These are phyloP conservation scores for Flaveria ramosissima DNA, from an alignment of 129 eudicot genomes.

Conservation along the genomic window DNA sequence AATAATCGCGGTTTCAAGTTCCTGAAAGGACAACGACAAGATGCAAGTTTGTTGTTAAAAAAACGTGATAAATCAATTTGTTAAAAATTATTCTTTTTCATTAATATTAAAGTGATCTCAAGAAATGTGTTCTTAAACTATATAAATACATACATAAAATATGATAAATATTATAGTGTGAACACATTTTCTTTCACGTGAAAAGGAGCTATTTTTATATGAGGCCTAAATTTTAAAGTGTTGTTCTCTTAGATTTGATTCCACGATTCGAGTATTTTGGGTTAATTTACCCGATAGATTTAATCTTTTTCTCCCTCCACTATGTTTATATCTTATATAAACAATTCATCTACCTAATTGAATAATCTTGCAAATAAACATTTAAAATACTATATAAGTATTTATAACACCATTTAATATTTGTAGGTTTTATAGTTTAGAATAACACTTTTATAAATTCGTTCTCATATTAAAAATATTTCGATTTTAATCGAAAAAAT, in stretches of 20 bases:
- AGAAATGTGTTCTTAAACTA: neutral
- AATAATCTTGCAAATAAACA: neutral
- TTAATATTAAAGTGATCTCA: too few relatives aligned
- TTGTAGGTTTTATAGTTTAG: too few relatives aligned
- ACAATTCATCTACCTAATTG: neutral
- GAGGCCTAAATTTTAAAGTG: conserved; percentile 15
- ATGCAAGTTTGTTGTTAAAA: too few relatives aligned
- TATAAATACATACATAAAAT: neutral
- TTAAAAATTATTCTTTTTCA: too few relatives aligned
- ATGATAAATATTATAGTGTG: conserved; percentile 12
- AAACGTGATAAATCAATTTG: too few relatives aligned
- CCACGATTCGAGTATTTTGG: conserved; percentile 10
- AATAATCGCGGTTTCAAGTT: too few relatives aligned
- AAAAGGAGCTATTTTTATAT: conserved; percentile 13
- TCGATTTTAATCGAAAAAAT: too few relatives aligned
- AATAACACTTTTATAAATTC: too few relatives aligned
- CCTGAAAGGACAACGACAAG: too few relatives aligned
- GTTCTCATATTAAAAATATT: too few relatives aligned
- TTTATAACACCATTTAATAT: too few relatives aligned
- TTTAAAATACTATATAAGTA: neutral
- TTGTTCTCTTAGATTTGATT: conserved; percentile 25
- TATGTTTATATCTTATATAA: conserved; percentile 12
- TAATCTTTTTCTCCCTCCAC: conserved; percentile 5
- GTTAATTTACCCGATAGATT: conserved; percentile 3
- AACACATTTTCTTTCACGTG: conserved; percentile 24